These are phyloP conservation scores for Raffaelea arxii DNA, from an alignment of 2,329 filamentous ascomycete species.

Conservation along the genomic window DNA sequence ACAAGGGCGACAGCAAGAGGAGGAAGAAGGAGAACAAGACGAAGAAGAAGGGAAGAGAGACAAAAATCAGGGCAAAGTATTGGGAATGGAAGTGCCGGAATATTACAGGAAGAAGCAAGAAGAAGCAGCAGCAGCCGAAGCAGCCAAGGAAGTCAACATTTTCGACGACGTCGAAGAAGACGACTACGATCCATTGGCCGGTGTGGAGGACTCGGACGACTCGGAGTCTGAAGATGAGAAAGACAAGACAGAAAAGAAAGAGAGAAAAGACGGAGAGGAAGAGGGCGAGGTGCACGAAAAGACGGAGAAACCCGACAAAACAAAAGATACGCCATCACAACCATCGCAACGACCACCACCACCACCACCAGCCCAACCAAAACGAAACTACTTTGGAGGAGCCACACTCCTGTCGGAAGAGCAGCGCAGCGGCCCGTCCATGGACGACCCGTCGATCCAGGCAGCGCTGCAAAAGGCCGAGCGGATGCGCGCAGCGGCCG, in stretches of 20 bases:
- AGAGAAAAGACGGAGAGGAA: slow-evolving; percentile 12
- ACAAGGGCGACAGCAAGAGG: no score
- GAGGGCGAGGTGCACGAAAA: slow-evolving; percentile 9
- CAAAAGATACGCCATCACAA: slow-evolving; percentile 30
- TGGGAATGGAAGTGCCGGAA: slow-evolving; percentile 59
- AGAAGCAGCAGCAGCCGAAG: slow-evolving; percentile 34
- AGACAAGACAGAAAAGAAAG: slow-evolving; percentile 9
- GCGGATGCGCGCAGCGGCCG: slow-evolving; percentile 41
- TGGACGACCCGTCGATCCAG: slow-evolving; percentile 67
- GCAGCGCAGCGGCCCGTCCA: slow-evolving; percentile 40
- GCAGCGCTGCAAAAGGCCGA: slow-evolving; percentile 82
- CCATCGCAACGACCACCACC: slow-evolving; percentile 12
- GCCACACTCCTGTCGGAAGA: slow-evolving; percentile 47
- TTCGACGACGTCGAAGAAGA: slow-evolving; percentile 56
- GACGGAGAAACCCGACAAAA: neutral
- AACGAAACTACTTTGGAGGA: slow-evolving; percentile 54
- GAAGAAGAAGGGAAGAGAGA: no score
- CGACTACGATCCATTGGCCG: slow-evolving; percentile 59
- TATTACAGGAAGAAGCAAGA: slow-evolving; percentile 40
- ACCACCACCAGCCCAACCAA: slow-evolving; percentile 19
- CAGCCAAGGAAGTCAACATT: slow-evolving; percentile 51
- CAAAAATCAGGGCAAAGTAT: slow-evolving; percentile 43
- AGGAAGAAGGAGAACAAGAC: no score
- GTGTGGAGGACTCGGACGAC: slow-evolving; percentile 40
- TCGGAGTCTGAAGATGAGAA: slow-evolving; percentile 20